Conservation (phyloP, 371 early-diverging fungal species). For the Mortierella sp. region DNA sequence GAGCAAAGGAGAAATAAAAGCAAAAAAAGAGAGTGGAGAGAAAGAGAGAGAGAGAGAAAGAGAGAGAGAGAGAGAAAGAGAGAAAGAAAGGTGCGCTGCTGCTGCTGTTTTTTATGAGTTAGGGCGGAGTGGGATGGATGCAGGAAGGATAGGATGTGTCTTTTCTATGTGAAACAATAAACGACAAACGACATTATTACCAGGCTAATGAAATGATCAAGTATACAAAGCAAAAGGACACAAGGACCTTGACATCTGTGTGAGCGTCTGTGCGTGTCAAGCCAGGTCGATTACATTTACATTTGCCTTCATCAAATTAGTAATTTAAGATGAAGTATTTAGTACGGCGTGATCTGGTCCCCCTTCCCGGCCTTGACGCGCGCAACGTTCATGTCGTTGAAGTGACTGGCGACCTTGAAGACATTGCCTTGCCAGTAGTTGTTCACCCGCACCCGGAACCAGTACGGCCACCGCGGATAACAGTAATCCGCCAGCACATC, state of each 20-base stretch:
- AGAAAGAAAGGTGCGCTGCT: background rate
- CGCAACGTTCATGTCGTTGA: constrained; percentile 51
- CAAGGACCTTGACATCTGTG: too few relatives aligned
- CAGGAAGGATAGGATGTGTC: background rate
- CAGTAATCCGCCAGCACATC: constrained; percentile 34
- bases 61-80: background rate
- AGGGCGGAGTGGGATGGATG: constrained; percentile 3
- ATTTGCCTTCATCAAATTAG: too few relatives aligned
- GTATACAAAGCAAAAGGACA: too few relatives aligned
- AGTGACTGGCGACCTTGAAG: constrained; percentile 29
- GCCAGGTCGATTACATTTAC: too few relatives aligned
- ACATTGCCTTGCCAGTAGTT: constrained; percentile 52
- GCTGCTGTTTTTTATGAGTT: background rate
- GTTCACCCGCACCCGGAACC: constrained; percentile 56
- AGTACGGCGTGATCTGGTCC: constrained; percentile 45
- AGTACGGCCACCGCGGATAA: constrained; percentile 45
- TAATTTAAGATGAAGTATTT: background rate
- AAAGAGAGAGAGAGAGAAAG: background rate
- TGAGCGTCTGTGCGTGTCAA: too few relatives aligned
- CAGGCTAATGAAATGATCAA: too few relatives aligned
- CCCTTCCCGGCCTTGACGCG: constrained; percentile 33
- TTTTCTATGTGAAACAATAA: too few relatives aligned
- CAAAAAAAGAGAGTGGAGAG: background rate
- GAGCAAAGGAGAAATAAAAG: background rate
- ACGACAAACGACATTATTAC: background rate